phyloP scores from a whole-genome alignment of 2,329 filamentous ascomycete genomes.

The Escovopsis sp. region DNA sequence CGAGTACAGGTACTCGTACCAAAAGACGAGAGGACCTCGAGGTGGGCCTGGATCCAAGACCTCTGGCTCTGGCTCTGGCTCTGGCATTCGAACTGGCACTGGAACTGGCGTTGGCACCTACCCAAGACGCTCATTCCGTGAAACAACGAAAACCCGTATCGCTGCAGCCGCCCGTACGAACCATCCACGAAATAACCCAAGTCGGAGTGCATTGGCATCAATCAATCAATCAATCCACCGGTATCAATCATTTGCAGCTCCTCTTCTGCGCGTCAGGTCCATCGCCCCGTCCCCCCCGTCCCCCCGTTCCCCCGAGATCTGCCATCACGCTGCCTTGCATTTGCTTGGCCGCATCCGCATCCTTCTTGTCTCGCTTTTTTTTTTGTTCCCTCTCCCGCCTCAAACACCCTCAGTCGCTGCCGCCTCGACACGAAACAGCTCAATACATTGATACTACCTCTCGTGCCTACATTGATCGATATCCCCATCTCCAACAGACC shows the following conservation, averaged over 20 bases:
- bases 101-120: conserved; percentile 9
- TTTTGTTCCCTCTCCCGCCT: too few relatives aligned
- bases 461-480: neutral
- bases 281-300: too few relatives aligned
- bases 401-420: too few relatives aligned
- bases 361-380: neutral
- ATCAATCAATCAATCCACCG: conserved; percentile 7
- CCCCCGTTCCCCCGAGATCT: neutral
- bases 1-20: too few relatives aligned
- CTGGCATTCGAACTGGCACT: too few relatives aligned
- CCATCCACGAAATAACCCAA: conserved; percentile 27
- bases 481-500: neutral
- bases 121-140: conserved; percentile 11
- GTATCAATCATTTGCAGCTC: conserved; percentile 1
- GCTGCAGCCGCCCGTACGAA: conserved; percentile 17
- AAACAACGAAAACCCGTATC: conserved; percentile 20
- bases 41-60: too few relatives aligned
- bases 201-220: conserved; percentile 21
- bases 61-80: too few relatives aligned
- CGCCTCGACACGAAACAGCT: too few relatives aligned
- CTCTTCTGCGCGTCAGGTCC: neutral
- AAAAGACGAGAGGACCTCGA: too few relatives aligned
- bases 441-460: too few relatives aligned
- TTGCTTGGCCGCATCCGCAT: neutral
- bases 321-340: too few relatives aligned